Evolutionary conservation across 2,329 filamentous ascomycete genomes (phyloP), one percentile per base, ranked within the genome.

Genomic region (Hortaea sp.): DNA sequence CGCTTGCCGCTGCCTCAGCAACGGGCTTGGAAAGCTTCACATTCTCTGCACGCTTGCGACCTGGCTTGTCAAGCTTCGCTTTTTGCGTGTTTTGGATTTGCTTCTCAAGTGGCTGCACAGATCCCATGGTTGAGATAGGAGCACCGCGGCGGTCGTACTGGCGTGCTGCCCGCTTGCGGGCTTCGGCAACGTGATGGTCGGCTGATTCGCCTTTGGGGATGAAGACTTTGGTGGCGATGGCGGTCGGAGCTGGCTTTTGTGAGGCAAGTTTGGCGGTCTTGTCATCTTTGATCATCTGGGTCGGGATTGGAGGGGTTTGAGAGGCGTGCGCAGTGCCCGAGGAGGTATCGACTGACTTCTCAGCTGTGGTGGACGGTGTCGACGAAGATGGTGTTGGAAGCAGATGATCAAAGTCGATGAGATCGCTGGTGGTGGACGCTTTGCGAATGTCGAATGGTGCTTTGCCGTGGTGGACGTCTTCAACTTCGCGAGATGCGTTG

Each of bases 171-270:
- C 29, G 34, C 45, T 45, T 48, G 7, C 13, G 37, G n/a, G 45
- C 51, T n/a, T 56, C 56, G 9, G 57, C 54, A 42, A 62, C 55
- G 45, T 62, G 59, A 4, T 39, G 11, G 12, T 55, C 50, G 20
- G 51, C 49, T 7, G 57, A 58, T 35, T 62, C 59, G 46, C 59
- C 57, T 12, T 51, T 51, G 7, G 59, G 58, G 12, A 62, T 56
- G 48, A 62, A 62, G 48, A 61, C 51, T 44, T 49, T 54, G 35
- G 37, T 28, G 12, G 39, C 28, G 37, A 35, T 40, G 20, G n/a
- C 34, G 40, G 42, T 40, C n/a, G 39, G 34, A 34, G 43, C 30
- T 11, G 42, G 30, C 10, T 12, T 43, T 10, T 30, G 27, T 27
- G 37, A 12, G 12, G 31, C 4, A 9, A 27, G 41, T 42, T 29